phyloP scores from a whole-genome alignment of 2,329 filamentous ascomycete species.

The Ascochyta pisi region DNA sequence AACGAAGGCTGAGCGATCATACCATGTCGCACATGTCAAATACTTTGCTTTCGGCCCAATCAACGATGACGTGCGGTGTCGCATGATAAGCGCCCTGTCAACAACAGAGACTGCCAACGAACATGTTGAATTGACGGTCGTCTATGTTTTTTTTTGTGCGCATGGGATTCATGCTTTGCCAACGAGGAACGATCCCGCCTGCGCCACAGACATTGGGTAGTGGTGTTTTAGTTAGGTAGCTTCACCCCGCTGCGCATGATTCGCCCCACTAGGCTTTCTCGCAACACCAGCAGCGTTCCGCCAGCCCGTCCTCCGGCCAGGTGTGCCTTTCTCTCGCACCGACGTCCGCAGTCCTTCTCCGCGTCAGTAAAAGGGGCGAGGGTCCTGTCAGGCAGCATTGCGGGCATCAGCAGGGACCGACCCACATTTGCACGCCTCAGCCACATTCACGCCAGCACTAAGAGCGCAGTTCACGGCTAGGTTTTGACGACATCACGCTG shows the following conservation, averaged over 20 bases:
- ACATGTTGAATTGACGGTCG: background rate
- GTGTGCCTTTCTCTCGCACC: constrained; percentile 1
- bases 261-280: constrained; percentile 13
- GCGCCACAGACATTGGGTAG: constrained; percentile 13
- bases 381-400: constrained; percentile 27
- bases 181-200: background rate
- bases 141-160: background rate
- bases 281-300: constrained; percentile 5
- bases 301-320: constrained; percentile 4
- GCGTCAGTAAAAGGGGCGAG: constrained; percentile 10
- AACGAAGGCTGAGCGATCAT: constrained; percentile 20
- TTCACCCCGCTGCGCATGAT: constrained; percentile 13
- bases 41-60: constrained; percentile 23
- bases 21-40: constrained; percentile 28
- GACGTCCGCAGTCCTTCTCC: constrained; percentile 9
- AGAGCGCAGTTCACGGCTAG: constrained; percentile 28
- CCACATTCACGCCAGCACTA: constrained; percentile 33
- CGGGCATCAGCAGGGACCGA: constrained; percentile 20
- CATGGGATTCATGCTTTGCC: constrained; percentile 4
- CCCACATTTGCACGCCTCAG: constrained; percentile 26
- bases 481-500: constrained; percentile 36
- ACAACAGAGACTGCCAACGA: constrained; percentile 19
- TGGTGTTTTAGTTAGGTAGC: constrained; percentile 13
- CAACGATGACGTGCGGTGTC: constrained; percentile 18
- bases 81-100: constrained; percentile 21